A percentile compares a stretch with the other conserved stretches of the same genome.
Evolutionary conservation across 768 basidiomycete genomes (phyloP).

Genomic region (Rhodosporidiobolus odoratus): DNA sequence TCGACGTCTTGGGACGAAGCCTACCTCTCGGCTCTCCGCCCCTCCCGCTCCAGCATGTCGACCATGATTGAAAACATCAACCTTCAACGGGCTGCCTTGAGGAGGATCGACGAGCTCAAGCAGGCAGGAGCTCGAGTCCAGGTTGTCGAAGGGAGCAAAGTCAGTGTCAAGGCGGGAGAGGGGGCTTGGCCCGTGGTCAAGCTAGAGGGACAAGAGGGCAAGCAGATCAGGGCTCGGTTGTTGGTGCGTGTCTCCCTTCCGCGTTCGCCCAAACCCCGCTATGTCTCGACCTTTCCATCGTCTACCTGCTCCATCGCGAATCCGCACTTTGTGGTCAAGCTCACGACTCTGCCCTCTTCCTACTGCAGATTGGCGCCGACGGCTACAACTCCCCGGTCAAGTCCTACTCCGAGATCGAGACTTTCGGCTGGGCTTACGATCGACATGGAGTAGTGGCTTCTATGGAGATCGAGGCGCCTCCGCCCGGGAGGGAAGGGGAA

Average conservation of each 20-base stretch:
- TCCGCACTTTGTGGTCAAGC: no score
- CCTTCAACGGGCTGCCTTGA: constrained; percentile 75
- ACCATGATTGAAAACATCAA: constrained; percentile 88
- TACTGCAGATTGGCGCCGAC: constrained; percentile 77
- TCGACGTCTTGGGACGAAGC: constrained; percentile 33
- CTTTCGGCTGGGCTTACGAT: constrained; percentile 87
- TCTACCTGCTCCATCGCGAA: no score
- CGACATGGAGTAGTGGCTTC: constrained; percentile 87
- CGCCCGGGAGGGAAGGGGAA: constrained; percentile 48
- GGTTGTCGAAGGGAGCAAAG: constrained; percentile 67
- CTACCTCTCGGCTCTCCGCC: constrained; percentile 34
- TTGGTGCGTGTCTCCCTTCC: constrained; percentile 17
- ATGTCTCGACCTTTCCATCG: background rate
- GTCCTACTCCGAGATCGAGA: constrained; percentile 71
- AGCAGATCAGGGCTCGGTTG: constrained; percentile 44
- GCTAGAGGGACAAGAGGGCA: constrained; percentile 61
- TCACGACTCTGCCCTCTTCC: no score
- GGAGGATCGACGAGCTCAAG: constrained; percentile 41
- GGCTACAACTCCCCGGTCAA: constrained; percentile 93
- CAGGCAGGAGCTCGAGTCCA: constrained; percentile 51
- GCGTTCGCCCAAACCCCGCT: background rate
- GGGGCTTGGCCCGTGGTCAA: constrained; percentile 75
- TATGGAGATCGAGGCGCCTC: constrained; percentile 60
- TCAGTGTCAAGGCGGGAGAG: constrained; percentile 59
- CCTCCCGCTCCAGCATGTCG: constrained; percentile 55